These are phyloP conservation scores for Pseudogymnoascus sp. DNA, from an alignment of 2,329 filamentous ascomycete genomes.

Conservation along the genomic window DNA sequence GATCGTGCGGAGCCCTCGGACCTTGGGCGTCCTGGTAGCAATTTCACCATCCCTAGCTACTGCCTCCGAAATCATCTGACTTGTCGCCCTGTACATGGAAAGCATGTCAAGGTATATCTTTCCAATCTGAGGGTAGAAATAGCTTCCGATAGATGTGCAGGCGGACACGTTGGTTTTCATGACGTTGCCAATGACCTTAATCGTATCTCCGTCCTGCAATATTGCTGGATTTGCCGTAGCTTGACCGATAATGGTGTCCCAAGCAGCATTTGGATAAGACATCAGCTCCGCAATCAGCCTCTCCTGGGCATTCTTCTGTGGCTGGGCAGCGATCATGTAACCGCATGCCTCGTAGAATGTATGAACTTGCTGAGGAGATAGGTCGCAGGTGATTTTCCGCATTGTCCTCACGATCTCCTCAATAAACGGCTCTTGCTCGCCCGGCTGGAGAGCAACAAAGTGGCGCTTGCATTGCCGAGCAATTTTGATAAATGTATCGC, in stretches of 20 bases:
- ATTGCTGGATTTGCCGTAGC: slow-evolving; percentile 80
- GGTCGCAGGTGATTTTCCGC: slow-evolving; percentile 88
- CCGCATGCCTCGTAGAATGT: slow-evolving; percentile 99
- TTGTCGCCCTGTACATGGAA: slow-evolving; percentile 98
- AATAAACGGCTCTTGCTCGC: slow-evolving; percentile 92
- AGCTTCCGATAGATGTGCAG: slow-evolving; percentile 89
- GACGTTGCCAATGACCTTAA: slow-evolving; percentile 98
- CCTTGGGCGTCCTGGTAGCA: slow-evolving; percentile 94
- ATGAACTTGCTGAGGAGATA: slow-evolving; percentile 94
- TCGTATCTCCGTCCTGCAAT: slow-evolving; percentile 85
- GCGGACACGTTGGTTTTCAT: slow-evolving; percentile 99
- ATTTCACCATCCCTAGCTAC: slow-evolving; percentile 82
- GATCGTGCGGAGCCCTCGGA: slow-evolving; percentile 89
- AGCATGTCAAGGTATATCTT: slow-evolving; percentile 98
- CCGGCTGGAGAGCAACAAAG: slow-evolving; percentile 91
- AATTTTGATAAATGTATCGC: slow-evolving; percentile 99
- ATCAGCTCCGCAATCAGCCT: slow-evolving; percentile 85
- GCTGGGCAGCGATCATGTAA: slow-evolving; percentile 98
- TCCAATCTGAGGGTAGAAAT: slow-evolving; percentile 97
- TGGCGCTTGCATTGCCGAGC: slow-evolving; percentile 96
- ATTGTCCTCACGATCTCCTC: slow-evolving; percentile 96
- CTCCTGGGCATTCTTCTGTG: slow-evolving; percentile 90
- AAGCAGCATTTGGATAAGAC: slow-evolving; percentile 86
- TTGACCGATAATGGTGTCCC: slow-evolving; percentile 88
- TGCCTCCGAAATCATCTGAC: slow-evolving; percentile 87